A percentile compares a stretch with the other conserved stretches of the same genome.
phyloP scores from a whole-genome alignment of 495 filamentous ascomycete species.

The Thermochaetoides thermophila region DNA sequence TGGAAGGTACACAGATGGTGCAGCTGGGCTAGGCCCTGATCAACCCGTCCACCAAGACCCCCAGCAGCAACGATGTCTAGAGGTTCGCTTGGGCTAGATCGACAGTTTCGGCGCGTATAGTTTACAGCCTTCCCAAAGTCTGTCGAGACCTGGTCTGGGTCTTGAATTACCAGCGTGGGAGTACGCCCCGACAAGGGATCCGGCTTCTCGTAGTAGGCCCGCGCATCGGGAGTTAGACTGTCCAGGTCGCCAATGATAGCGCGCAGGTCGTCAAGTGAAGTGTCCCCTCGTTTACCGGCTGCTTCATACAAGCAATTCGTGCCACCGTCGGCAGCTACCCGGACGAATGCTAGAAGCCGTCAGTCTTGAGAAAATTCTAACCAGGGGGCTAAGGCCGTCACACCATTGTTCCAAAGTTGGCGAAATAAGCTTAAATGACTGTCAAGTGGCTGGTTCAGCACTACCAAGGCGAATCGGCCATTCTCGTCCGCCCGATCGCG shows the following conservation, averaged over 20 bases:
- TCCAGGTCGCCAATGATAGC: slow-evolving; percentile 81
- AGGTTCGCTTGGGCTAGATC: neutral
- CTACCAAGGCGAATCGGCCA: slow-evolving; percentile 39
- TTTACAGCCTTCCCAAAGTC: slow-evolving; percentile 52
- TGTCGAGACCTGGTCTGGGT: slow-evolving; percentile 70
- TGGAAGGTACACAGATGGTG: slow-evolving; percentile 59
- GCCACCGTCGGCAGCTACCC: slow-evolving; percentile 78
- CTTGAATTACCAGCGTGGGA: slow-evolving; percentile 38
- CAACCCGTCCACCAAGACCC: slow-evolving; percentile 74
- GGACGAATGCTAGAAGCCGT: slow-evolving; percentile 33
- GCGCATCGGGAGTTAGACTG: slow-evolving; percentile 47
- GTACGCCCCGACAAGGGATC: slow-evolving; percentile 15
- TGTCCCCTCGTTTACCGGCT: slow-evolving; percentile 12
- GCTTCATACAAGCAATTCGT: slow-evolving; percentile 65
- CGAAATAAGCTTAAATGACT: slow-evolving; percentile 32
- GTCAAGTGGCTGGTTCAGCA: slow-evolving; percentile 60
- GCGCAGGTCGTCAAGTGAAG: slow-evolving; percentile 36
- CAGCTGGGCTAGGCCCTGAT: slow-evolving; percentile 79
- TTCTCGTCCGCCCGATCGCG: neutral
- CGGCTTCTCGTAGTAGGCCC: slow-evolving; percentile 41
- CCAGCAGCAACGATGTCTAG: slow-evolving; percentile 56
- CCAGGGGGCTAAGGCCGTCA: slow-evolving; percentile 3
- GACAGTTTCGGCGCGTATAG: slow-evolving; percentile 21
- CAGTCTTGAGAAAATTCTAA: slow-evolving; percentile 2
- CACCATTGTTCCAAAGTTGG: slow-evolving; percentile 45